Evolutionary conservation across 495 filamentous ascomycete species (phyloP).

Genomic region (Trichoderma erinaceum): DNA sequence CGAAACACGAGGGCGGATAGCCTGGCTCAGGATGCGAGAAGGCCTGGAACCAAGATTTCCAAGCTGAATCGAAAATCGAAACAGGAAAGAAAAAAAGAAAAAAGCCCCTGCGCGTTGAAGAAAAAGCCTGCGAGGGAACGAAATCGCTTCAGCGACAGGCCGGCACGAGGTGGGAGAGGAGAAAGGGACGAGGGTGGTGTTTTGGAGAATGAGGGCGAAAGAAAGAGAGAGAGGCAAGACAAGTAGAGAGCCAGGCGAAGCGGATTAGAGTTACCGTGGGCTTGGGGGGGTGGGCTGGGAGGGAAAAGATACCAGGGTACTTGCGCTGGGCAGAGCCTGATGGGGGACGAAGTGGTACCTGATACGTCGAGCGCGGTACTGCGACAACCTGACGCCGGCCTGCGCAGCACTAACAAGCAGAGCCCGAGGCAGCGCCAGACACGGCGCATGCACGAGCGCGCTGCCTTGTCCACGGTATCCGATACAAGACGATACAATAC

Average conservation of each 20-base stretch:
- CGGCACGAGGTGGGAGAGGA: background rate
- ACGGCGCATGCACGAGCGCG: too few relatives aligned
- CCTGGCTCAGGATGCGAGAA: slow-evolving; percentile 1
- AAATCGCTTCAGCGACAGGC: background rate
- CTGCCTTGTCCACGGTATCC: too few relatives aligned
- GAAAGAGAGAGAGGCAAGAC: slow-evolving; percentile 2
- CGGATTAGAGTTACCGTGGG: background rate
- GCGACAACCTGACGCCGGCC: too few relatives aligned
- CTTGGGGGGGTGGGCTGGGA: background rate
- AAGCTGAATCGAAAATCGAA: background rate
- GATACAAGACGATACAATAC: too few relatives aligned
- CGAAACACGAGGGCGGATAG: slow-evolving; percentile 9
- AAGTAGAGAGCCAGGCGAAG: background rate
- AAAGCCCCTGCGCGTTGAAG: background rate
- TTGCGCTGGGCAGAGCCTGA: too few relatives aligned
- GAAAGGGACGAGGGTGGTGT: background rate
- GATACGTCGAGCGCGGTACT: background rate
- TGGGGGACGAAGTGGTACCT: background rate
- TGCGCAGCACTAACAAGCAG: too few relatives aligned
- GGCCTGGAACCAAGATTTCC: background rate
- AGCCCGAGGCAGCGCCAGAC: too few relatives aligned
- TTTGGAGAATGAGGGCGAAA: background rate
- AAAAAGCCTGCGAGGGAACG: background rate
- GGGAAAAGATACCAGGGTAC: too few relatives aligned
- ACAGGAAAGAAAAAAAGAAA: background rate